Conservation (phyloP, 345 rosid genomes). For the Linum usitatissimum region DNA sequence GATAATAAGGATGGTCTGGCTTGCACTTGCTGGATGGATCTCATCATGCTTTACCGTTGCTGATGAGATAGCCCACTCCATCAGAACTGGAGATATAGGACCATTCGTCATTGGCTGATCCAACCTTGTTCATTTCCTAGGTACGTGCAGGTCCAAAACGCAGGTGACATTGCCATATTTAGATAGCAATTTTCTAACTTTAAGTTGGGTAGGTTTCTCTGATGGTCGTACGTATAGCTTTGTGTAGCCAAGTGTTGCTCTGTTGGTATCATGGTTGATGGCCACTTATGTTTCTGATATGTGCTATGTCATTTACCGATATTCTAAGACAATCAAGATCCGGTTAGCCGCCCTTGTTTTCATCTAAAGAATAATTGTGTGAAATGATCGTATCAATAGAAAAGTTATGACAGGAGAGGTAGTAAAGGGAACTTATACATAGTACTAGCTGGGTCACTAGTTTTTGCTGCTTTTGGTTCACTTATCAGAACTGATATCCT, state of each 20-base stretch:
- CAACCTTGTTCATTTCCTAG: not conserved
- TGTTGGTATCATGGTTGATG: too few relatives aligned
- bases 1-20: constrained; percentile 60
- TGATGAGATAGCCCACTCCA: constrained; percentile 66
- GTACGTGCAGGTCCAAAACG: not conserved
- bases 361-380: too few relatives aligned
- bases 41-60: constrained; percentile 74
- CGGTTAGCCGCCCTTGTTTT: too few relatives aligned
- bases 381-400: too few relatives aligned
- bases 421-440: too few relatives aligned
- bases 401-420: too few relatives aligned
- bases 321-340: too few relatives aligned
- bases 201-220: not conserved
- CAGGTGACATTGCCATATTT: not conserved
- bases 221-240: not conserved
- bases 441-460: too few relatives aligned
- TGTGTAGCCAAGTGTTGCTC: not conserved
- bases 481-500: too few relatives aligned
- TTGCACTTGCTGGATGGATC: constrained; percentile 59
- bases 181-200: not conserved
- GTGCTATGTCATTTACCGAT: too few relatives aligned
- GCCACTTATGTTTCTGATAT: too few relatives aligned
- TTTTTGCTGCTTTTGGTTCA: too few relatives aligned
- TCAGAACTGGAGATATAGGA: constrained; percentile 78
- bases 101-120: constrained; percentile 61